phyloP scores from a whole-genome alignment of 2,329 filamentous ascomycete species.

The Pezizomycotina sp. region DNA sequence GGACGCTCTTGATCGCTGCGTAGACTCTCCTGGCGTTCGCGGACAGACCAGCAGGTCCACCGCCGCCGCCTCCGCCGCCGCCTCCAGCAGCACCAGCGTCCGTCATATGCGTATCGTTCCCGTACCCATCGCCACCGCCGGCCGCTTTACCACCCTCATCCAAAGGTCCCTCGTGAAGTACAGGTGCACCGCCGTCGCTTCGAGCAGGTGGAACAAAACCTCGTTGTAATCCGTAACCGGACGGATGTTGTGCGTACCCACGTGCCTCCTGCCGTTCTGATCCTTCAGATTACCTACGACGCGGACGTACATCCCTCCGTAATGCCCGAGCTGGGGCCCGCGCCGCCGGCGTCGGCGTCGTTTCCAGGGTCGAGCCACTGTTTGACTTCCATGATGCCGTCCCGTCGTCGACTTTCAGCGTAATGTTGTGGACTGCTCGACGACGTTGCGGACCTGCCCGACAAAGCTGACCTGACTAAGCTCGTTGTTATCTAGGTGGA shows the following conservation, averaged over 20 bases:
- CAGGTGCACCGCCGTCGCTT: constrained; percentile 76
- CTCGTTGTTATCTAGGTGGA: constrained; percentile 63
- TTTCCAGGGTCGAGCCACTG: constrained; percentile 58
- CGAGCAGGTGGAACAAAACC: constrained; percentile 78
- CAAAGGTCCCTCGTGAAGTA: constrained; percentile 54
- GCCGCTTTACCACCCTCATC: constrained; percentile 26
- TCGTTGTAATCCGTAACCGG: constrained; percentile 77
- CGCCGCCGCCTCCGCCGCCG: constrained; percentile 30
- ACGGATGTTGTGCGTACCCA: constrained; percentile 66
- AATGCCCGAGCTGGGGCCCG: too few relatives aligned
- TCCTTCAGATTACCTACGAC: constrained; percentile 71
- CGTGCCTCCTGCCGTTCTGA: constrained; percentile 67
- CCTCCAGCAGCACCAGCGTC: constrained; percentile 20
- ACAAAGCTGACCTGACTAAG: constrained; percentile 62
- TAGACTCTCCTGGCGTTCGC: constrained; percentile 52
- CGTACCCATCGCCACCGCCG: constrained; percentile 40
- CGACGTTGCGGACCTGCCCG: constrained; percentile 77
- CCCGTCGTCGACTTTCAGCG: constrained; percentile 86
- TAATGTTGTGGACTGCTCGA: constrained; percentile 80
- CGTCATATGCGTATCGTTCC: constrained; percentile 30
- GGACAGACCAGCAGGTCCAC: constrained; percentile 36
- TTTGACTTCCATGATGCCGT: constrained; percentile 87
- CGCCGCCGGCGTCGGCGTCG: constrained; percentile 33
- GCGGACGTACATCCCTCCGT: constrained; percentile 66
- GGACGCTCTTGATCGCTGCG: constrained; percentile 47